phyloP scores from a whole-genome alignment of 805 yeast genomes.

The Lachancea lanzarotensis region DNA sequence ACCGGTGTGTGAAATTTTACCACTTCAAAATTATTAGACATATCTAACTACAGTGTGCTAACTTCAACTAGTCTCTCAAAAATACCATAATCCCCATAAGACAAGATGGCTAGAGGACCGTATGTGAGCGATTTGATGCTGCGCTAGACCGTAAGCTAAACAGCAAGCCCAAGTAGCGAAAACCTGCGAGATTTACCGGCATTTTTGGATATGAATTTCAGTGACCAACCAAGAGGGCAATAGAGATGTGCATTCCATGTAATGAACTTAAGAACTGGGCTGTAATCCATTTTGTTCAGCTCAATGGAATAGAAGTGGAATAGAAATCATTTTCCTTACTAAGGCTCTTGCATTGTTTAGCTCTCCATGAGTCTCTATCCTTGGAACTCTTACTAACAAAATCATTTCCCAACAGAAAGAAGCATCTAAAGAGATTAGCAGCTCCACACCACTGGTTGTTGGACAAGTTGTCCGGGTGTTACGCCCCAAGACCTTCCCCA shows the following conservation, averaged over 20 bases:
- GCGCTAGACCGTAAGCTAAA: neutral
- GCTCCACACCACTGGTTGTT: slow-evolving; percentile 99
- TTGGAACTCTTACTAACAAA: slow-evolving; percentile 2
- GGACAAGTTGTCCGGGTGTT: slow-evolving; percentile 98
- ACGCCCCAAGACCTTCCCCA: slow-evolving; percentile 99
- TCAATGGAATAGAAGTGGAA: too few relatives aligned
- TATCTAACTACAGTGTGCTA: neutral
- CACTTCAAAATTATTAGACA: neutral
- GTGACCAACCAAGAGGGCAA: too few relatives aligned
- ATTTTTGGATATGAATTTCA: too few relatives aligned
- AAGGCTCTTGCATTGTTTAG: too few relatives aligned
- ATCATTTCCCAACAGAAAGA: slow-evolving; percentile 56
- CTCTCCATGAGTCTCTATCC: neutral
- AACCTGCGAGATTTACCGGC: neutral
- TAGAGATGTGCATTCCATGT: too few relatives aligned
- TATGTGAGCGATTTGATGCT: slow-evolving; percentile 32
- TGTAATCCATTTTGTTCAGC: too few relatives aligned
- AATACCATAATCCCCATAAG: slow-evolving; percentile 12
- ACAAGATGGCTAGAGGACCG: slow-evolving; percentile 75
- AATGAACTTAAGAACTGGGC: too few relatives aligned
- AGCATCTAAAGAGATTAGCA: slow-evolving; percentile 98
- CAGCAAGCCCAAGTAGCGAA: neutral
- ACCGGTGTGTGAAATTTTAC: neutral
- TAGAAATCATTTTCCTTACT: too few relatives aligned
- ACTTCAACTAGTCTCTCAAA: slow-evolving; percentile 2